Evolutionary conservation across 257 asterid species (phyloP).

Genomic region (Voacanga thouarsii): DNA sequence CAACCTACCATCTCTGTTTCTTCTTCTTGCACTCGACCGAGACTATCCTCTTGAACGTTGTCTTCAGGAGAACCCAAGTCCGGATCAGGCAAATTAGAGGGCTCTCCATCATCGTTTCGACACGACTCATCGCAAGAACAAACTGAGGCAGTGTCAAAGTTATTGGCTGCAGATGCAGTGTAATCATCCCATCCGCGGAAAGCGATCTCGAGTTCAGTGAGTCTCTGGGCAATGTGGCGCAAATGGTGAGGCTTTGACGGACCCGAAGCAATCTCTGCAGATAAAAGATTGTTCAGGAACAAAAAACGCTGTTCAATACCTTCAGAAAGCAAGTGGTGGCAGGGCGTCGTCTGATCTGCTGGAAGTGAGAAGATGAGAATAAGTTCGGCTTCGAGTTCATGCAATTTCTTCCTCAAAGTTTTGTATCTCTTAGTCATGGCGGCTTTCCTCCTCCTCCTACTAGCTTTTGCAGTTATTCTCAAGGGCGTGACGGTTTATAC

Average conservation of each 20-base stretch:
- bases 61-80: constrained; percentile 5
- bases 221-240: constrained; percentile 19
- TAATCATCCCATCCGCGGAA: constrained; percentile 17
- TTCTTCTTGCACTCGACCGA: neutral
- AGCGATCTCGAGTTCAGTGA: constrained; percentile 17
- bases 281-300: constrained; percentile 24
- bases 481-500: neutral
- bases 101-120: constrained; percentile 10
- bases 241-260: constrained; percentile 22
- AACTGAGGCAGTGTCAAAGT: constrained; percentile 13
- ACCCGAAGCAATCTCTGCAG: constrained; percentile 19
- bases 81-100: constrained; percentile 2
- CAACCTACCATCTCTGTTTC: neutral
- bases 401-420: constrained; percentile 49
- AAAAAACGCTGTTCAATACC: constrained; percentile 20
- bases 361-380: constrained; percentile 29
- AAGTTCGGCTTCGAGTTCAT: constrained; percentile 52
- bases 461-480: too few species aligned
- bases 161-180: neutral
- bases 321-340: constrained; percentile 12
- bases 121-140: constrained; percentile 26
- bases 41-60: neutral
- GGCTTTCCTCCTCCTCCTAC: neutral
- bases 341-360: constrained; percentile 5
- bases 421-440: constrained; percentile 26